Base-by-base conservation (phyloP, 169 alveolate genomes). In the Fabrea salina region DNA sequence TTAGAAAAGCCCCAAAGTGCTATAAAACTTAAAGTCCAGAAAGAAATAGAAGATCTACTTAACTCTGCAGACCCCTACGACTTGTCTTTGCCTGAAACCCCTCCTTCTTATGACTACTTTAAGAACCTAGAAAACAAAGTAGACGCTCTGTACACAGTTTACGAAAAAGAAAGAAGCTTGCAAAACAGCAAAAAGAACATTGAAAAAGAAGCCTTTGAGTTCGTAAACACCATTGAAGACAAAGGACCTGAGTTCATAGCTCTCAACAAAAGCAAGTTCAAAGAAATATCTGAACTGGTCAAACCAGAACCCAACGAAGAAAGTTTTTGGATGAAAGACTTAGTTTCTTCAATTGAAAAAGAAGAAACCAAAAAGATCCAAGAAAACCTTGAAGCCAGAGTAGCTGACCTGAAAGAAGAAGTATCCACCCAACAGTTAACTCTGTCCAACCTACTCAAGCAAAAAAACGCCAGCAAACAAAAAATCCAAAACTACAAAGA, bases 41-140 rank as follows among this genome's bases (percentile, higher is more conserved):
- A 5, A 64, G 75, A 32, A 4, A 64, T 64, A 19, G 75, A 64
- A 19, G 37, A 19, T 37, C 50, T 64, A 33, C 39, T 64, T 27
- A 64, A 64, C 27, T 64, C 75, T 16, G 49, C 54, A 2, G 75
- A 64, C n/a, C 75, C 75, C 41, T 64, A 22, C 30, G 75, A 64
- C 5, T 37, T 41, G 39, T n/a, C 66, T 33, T 33, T 54, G 25
- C 11, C 33, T 19, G 66, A 54, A 22, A 11, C 8, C 6, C 11
- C 6, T 33, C 66, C 66, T 54, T 7, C 8, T 7, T 19, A 11
- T 54, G 13, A 19, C 4, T 25, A 33, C 4, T 56, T 64, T 37
- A 22, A 19, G n/a, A n/a, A n/a, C n/a, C n/a, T n/a, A n/a, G n/a
- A n/a, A 19, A 33, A 64, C 4, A 64, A 64, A 30, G 51, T 64